Base-by-base conservation (phyloP, 2,329 filamentous ascomycete species). In the Aspergillus aculeatus region DNA sequence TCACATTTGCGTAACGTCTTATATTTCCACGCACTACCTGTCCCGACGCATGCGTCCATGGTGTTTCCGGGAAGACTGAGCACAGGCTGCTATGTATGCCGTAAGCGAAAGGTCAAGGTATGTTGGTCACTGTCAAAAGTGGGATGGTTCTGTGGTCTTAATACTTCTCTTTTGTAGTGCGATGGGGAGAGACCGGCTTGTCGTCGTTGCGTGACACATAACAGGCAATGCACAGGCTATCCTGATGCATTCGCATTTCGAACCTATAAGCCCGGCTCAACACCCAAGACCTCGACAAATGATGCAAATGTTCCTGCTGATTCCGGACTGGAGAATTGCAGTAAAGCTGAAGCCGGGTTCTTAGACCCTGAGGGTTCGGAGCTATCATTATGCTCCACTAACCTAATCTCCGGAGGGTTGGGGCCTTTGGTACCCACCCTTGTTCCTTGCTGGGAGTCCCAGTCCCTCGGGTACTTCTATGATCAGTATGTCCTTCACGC, bases 91-190 rank as follows among this genome's bases (percentile, higher is more conserved):
- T 54, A 47, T 31, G 52, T 54, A 54, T 54, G 52, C 38, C 52
- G 52, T 47, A 54, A 19, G 38, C 52, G 52, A 21, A 54, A 54
- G 47, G 52, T 54, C n/a, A 54, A 54, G 52, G 52, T 54, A 54
- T 31, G 51, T 54, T 19, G 19, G 23, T 44, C 9, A 29, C 16
- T 21, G 24, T 5, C 6, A 41, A 1, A 53, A 9, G n/a, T 7
- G 9, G 26, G 7, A 29, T 29, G 26, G 2, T 9, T 29, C 2
- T 29, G 26, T 29, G 26, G 26, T 29, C 9, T 24, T 12, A 14
- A 31, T n/a, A 5, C 14, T 16, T 6, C 7, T 47, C 4, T 11
- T 11, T 14, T 2, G 7, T 19, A 54, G 52, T 54, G 52, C 21
- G 52, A 54, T n/a, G 52, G 52, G 7, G 41, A 38, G 12, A 38